Conservation (phyloP, 2,329 filamentous ascomycete species). For the Pestalotiopsis fici region DNA sequence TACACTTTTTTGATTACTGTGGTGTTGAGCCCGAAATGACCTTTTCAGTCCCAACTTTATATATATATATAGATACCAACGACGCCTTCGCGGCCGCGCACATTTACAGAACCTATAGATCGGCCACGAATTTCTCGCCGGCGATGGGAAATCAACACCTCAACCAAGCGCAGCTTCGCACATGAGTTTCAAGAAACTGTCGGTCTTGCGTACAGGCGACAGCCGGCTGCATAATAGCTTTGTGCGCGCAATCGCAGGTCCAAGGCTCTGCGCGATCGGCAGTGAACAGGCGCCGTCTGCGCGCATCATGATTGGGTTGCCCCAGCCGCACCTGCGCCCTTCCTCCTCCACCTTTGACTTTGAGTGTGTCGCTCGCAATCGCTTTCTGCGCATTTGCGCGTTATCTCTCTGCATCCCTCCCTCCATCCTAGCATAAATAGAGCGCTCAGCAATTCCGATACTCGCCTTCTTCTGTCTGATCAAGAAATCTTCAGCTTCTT, state of each 20-base stretch:
- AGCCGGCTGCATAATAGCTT: background rate
- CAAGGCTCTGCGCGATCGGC: constrained; percentile 9
- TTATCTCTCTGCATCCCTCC: background rate
- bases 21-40: background rate
- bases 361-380: constrained; percentile 3
- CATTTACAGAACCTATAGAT: too few species aligned
- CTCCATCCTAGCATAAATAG: background rate
- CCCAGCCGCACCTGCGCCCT: background rate
- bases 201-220: background rate
- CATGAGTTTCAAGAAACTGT: background rate
- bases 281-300: constrained; percentile 7
- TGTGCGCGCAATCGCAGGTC: background rate
- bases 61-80: background rate
- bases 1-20: background rate
- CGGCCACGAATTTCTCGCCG: background rate
- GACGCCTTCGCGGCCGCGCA: background rate
- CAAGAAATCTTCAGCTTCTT: background rate
- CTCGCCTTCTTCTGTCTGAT: background rate
- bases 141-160: background rate
- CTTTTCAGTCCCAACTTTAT: background rate
- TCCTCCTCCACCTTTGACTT: background rate
- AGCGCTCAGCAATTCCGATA: background rate
- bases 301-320: constrained; percentile 11
- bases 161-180: background rate
- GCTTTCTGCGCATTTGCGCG: constrained; percentile 1